Base-by-base conservation (phyloP, 208 protist genomes). In the Acanthamoeba sp. region DNA sequence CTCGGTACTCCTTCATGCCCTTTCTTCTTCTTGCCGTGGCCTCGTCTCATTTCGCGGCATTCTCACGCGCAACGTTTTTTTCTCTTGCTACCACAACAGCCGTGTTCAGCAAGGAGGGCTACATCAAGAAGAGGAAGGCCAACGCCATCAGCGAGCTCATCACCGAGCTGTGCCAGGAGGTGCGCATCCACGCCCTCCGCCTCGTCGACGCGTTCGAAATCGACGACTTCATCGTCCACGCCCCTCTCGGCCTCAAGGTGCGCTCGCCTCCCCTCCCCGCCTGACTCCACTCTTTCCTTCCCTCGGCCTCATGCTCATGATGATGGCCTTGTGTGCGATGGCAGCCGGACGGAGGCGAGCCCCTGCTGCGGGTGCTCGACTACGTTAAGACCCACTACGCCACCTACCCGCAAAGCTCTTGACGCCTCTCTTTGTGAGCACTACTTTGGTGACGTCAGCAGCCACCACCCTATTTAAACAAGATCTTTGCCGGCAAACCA, bases 81-180 rank as follows among this genome's bases (percentile, higher is more conserved):
- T 9, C 9, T 69, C 9, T 69, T 36, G 22, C 9, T 69, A 9
- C 2, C 7, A 69, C 59, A 9, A 76, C 66, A 76, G 66, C 32
- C 36, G 78, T 87, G 42, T 87, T 87, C 78, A 48, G 78, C 78
- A 87, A 87, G 42, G 42, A 87, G 42, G 78, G 48, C n/a, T 87
- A 87, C 42, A 87, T 87, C 78, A 87, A 87, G 78, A 87, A 48
- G 42, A 10, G 48, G 12, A 87, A 87, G 42, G 78, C 78, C 78
- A 87, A 87, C 42, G 78, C 78, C 78, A 87, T 87, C 42, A 59
- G 42, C 78, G 48, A 87, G 78, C 42, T 87, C n/a, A 55, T 87
- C 36, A 87, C 78, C 22, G 78, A 27, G 78, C 78, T 87, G 1
- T 87, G 78, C 78, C 78, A 87, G n/a, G 78, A 87, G 42, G 42